Percentiles rank a stretch among this genome's conserved stretches.
Evolutionary conservation across 2,329 filamentous ascomycete genomes (phyloP).

Genomic region (Paraphoma sp.): DNA sequence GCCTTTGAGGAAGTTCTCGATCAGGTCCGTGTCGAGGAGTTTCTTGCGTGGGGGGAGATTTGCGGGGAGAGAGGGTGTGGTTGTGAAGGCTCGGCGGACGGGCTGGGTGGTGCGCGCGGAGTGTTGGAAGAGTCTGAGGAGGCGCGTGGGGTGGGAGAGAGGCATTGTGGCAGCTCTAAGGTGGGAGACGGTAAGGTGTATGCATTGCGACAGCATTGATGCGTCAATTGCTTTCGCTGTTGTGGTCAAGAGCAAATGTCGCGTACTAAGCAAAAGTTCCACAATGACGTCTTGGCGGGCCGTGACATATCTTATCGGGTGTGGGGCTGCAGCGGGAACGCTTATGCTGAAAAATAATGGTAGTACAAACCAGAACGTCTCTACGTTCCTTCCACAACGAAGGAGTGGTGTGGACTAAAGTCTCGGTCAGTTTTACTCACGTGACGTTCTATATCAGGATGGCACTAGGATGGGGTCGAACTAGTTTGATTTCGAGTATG

Average conservation of each 20-base stretch:
- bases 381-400: no score
- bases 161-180: constrained; percentile 26
- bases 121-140: constrained; percentile 8
- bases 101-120: not conserved
- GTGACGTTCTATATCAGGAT: no score
- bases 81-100: constrained; percentile 28
- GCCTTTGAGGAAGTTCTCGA: constrained; percentile 87
- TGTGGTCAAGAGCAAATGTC: not conserved
- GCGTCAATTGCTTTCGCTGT: not conserved
- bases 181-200: constrained; percentile 1
- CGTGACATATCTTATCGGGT: no score
- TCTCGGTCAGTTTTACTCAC: no score
- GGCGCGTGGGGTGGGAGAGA: constrained; percentile 16
- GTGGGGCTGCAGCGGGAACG: no score
- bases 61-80: constrained; percentile 13
- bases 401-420: no score
- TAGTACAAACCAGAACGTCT: no score
- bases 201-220: not conserved
- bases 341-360: no score
- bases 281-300: no score
- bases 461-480: no score
- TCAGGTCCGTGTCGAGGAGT: constrained; percentile 78
- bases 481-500: no score
- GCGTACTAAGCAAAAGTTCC: no score
- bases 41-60: constrained; percentile 72